Evolutionary conservation across 2,329 filamentous ascomycete species (phyloP), one percentile per base, ranked within the genome.

Genomic region (Monosporascus cannonballus): DNA sequence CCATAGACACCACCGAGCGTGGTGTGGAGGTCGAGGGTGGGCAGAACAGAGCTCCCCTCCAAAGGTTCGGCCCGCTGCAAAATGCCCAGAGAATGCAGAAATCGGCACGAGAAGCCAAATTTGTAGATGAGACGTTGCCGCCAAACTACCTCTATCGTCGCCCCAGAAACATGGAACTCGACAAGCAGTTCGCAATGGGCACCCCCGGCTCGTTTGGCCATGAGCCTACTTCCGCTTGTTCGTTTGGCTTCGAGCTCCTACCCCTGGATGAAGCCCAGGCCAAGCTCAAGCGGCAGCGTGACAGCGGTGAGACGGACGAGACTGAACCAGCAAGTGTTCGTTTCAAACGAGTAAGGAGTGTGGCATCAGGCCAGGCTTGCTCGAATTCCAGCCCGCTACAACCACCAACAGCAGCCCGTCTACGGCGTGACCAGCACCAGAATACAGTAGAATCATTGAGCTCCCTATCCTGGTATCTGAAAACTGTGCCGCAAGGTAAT

Each of bases 171-270:
- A 11, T 50, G n/a, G 36, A 49, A 3, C 18, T n/a, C 47, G 38
- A n/a, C 9, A 50, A 47, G 15, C 45, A 57, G 15, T 56, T 57
- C 37, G 56, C 50, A 5, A 45, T 24, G 17, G 52, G 46, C 6
- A 51, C 53, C 18, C 50, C 51, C 20, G 38, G 45, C 27, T 48
- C 47, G 5, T 54, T 55, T 20, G 51, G 59, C 15, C 54, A 56
- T 4, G 55, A 51, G 8, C 47, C 53, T 3, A 51, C 51, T 44
- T 55, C 60, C 5, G 25, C 57, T 3, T 44, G 51, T 8, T 62
- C 60, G 47, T 67, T 68, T 30, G 41, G 56, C 2, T 67, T 66
- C 34, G 59, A 60, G 41, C 60, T 68, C 18, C 24, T 68, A 4
- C 56, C 64, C 1, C 60, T 68, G 2, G 51, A 59, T 3, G 50